These are phyloP conservation scores for Magnaporthiopsis poae DNA, from an alignment of 2,329 filamentous ascomycete genomes.

Conservation along the genomic window DNA sequence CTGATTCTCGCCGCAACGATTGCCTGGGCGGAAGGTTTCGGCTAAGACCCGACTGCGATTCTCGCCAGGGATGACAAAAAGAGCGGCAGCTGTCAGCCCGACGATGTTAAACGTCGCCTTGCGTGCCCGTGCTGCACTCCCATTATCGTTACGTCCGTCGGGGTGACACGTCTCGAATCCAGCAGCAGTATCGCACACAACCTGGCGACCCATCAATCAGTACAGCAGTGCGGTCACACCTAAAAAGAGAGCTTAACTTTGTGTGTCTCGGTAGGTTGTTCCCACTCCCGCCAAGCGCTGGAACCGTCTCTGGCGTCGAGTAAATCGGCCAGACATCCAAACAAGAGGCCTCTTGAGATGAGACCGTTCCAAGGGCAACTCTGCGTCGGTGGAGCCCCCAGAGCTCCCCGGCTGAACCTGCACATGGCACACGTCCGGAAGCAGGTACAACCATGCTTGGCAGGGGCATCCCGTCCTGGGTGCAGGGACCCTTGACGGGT, in stretches of 20 bases:
- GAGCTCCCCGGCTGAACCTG: not conserved
- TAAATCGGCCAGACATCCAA: not conserved
- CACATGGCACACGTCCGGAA: not conserved
- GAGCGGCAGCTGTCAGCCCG: not conserved
- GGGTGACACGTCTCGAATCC: too few relatives aligned
- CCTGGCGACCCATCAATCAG: too few relatives aligned
- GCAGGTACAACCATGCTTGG: not conserved
- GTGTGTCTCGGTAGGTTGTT: too few relatives aligned
- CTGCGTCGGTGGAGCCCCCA: not conserved
- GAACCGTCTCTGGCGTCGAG: not conserved
- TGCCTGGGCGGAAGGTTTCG: not conserved
- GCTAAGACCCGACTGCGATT: not conserved
- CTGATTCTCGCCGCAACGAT: not conserved
- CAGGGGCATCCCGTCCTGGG: not conserved
- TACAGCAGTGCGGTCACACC: too few relatives aligned
- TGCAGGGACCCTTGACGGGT: too few relatives aligned
- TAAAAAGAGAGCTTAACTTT: too few relatives aligned
- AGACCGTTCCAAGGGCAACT: too few relatives aligned
- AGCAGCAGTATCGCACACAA: too few relatives aligned
- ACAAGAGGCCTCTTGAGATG: not conserved
- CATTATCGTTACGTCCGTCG: too few relatives aligned
- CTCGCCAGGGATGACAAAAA: not conserved
- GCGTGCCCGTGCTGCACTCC: not conserved
- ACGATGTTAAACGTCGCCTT: not conserved
- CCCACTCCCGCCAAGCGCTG: too few relatives aligned